These are phyloP conservation scores for Citrullus mucosospermus DNA, from an alignment of 306 rosid genomes.

Conservation along the genomic window DNA sequence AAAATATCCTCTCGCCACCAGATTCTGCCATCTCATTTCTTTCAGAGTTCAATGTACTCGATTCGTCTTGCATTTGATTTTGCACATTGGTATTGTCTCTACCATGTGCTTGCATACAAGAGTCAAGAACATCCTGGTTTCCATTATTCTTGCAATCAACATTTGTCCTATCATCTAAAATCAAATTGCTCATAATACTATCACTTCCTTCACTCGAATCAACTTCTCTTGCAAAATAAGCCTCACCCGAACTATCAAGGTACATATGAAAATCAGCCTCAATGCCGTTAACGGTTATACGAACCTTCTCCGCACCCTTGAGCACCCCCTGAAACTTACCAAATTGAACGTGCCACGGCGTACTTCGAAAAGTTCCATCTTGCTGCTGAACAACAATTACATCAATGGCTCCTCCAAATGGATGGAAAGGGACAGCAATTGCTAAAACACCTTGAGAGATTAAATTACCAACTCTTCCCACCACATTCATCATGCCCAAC, in stretches of 20 bases:
- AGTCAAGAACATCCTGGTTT: neutral
- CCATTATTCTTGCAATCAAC: neutral
- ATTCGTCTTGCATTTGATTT: neutral
- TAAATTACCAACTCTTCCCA: conserved; percentile 82
- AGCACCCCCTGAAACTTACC: conserved; percentile 99
- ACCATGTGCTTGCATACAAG: neutral
- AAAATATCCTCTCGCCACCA: neutral
- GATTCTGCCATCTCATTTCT: neutral
- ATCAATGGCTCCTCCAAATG: conserved; percentile 97
- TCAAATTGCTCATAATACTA: neutral
- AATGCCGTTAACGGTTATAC: conserved; percentile 63
- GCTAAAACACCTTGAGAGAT: conserved; percentile 83
- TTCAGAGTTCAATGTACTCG: neutral
- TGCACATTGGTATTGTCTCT: neutral
- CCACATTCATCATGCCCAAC: conserved; percentile 64
- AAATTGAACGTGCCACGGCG: conserved; percentile 90
- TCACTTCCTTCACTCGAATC: conserved; percentile 8
- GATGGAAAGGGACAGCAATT: conserved; percentile 92
- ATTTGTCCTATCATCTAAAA: neutral
- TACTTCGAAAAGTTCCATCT: conserved; percentile 82
- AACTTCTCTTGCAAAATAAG: conserved; percentile 68
- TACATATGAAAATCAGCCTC: conserved; percentile 86
- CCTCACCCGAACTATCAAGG: conserved; percentile 95
- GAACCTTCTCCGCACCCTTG: conserved; percentile 68
- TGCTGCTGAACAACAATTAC: conserved; percentile 91